Percentiles rank a stretch among this genome's conserved stretches.
These are phyloP conservation scores for Sarocladiaceae sp. DNA, from an alignment of 2,329 filamentous ascomycete genomes.

Conservation along the genomic window DNA sequence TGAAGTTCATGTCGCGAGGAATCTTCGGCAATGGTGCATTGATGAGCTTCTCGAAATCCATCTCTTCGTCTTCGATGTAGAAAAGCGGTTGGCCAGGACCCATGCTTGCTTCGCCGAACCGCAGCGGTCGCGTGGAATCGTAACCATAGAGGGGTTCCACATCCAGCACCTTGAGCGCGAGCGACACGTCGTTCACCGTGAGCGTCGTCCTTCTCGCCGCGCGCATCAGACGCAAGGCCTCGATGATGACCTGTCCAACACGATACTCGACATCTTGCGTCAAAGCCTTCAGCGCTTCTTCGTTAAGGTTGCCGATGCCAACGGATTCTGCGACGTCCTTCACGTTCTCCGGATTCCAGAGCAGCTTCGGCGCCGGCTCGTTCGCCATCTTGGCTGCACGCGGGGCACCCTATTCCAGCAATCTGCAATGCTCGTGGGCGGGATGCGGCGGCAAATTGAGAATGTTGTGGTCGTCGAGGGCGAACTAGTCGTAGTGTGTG, in stretches of 20 bases:
- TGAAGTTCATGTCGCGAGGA: slow-evolving; percentile 87
- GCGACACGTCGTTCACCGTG: slow-evolving; percentile 83
- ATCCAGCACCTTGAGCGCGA: slow-evolving; percentile 80
- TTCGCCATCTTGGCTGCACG: slow-evolving; percentile 24
- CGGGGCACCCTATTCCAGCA: too few relatives aligned
- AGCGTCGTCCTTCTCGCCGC: slow-evolving; percentile 81
- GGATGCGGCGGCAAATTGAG: background rate
- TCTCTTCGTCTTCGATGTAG: slow-evolving; percentile 97
- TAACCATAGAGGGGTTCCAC: slow-evolving; percentile 96
- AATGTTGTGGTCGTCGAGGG: background rate
- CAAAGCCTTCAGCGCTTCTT: slow-evolving; percentile 83
- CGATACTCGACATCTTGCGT: slow-evolving; percentile 95
- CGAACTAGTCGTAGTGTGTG: background rate
- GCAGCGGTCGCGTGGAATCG: slow-evolving; percentile 81
- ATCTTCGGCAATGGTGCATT: slow-evolving; percentile 95
- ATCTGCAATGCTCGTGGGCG: slow-evolving; percentile 11
- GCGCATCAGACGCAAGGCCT: slow-evolving; percentile 95
- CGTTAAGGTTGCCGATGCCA: slow-evolving; percentile 74
- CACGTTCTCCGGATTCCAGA: slow-evolving; percentile 97
- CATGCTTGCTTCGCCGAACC: slow-evolving; percentile 90
- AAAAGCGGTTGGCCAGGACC: slow-evolving; percentile 92
- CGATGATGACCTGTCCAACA: slow-evolving; percentile 86
- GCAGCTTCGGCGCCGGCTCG: slow-evolving; percentile 45
- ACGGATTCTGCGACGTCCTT: slow-evolving; percentile 95
- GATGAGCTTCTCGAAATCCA: slow-evolving; percentile 98